Conservation (phyloP, 805 yeast genomes). For the Citeromyces nyonsensis region DNA sequence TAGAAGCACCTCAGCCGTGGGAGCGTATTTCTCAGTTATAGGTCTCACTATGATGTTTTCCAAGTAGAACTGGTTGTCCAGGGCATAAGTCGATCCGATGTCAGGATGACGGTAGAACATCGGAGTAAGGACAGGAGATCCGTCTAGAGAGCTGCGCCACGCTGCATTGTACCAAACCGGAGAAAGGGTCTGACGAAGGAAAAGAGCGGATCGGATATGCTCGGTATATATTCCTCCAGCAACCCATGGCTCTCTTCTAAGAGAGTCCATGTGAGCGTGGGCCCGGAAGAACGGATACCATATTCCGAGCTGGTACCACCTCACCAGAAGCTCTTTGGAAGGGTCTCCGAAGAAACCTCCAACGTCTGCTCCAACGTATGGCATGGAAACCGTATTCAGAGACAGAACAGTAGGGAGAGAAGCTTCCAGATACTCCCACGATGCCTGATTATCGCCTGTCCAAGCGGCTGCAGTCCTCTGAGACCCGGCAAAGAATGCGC, state of each 20-base stretch:
- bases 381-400: constrained; percentile 70
- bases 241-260: constrained; percentile 88
- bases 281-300: constrained; percentile 96
- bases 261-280: constrained; percentile 90
- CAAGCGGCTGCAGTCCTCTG: constrained; percentile 88
- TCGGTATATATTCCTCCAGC: constrained; percentile 60
- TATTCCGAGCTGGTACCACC: constrained; percentile 95
- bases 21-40: constrained; percentile 39
- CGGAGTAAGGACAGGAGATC: constrained; percentile 62
- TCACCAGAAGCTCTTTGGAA: constrained; percentile 53
- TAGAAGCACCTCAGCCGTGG: constrained; percentile 23
- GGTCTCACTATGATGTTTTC: constrained; percentile 73
- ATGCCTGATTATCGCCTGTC: constrained; percentile 95
- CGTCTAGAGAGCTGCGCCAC: constrained; percentile 39
- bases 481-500: constrained; percentile 83
- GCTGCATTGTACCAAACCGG: constrained; percentile 77
- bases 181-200: constrained; percentile 57
- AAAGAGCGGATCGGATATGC: constrained; percentile 53
- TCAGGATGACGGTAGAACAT: constrained; percentile 41
- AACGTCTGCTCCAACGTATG: constrained; percentile 91
- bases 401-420: constrained; percentile 85
- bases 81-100: constrained; percentile 27
- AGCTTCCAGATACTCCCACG: constrained; percentile 71
- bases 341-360: constrained; percentile 97
- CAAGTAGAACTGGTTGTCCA: constrained; percentile 76